Evolutionary conservation across 805 yeast genomes (phyloP).

Genomic region (Scheffersomyces spartinae): DNA sequence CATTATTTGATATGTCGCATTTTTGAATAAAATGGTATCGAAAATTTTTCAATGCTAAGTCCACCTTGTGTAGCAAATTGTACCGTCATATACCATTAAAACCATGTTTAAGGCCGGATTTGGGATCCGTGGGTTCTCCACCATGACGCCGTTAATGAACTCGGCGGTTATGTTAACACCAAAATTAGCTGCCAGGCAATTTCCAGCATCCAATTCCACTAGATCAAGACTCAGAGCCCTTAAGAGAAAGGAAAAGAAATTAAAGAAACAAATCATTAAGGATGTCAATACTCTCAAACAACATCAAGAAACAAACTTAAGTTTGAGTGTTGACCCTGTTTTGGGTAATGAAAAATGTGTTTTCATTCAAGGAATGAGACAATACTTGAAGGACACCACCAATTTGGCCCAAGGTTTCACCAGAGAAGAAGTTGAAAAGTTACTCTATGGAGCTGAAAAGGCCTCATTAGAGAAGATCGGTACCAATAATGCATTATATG

Average conservation of each 20-base stretch:
- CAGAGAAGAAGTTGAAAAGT: conserved; percentile 57
- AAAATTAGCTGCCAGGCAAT: conserved; percentile 32
- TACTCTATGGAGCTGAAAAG: conserved; percentile 68
- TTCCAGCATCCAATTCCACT: conserved; percentile 19
- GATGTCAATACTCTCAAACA: conserved; percentile 29
- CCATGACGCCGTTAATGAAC: too few species aligned
- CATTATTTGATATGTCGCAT: too few species aligned
- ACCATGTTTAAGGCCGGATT: too few species aligned
- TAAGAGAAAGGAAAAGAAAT: conserved; percentile 26
- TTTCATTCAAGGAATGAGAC: conserved; percentile 55
- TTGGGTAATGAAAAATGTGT: conserved; percentile 59
- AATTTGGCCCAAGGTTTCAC: conserved; percentile 51
- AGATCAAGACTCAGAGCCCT: conserved; percentile 21
- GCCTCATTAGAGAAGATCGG: conserved; percentile 33
- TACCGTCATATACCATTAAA: too few species aligned
- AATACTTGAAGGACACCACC: conserved; percentile 55
- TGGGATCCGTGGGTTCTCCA: too few species aligned
- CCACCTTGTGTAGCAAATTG: too few species aligned
- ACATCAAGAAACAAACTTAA: conserved; percentile 8
- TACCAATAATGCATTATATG: conserved; percentile 18
- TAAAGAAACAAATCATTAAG: conserved; percentile 28
- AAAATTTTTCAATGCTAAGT: too few species aligned
- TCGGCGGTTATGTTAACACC: too few species aligned
- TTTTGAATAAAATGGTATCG: too few species aligned
- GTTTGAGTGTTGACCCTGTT: conserved; percentile 62